Conservation (phyloP, 2,329 filamentous ascomycete genomes). For the Penicillium palitans region DNA sequence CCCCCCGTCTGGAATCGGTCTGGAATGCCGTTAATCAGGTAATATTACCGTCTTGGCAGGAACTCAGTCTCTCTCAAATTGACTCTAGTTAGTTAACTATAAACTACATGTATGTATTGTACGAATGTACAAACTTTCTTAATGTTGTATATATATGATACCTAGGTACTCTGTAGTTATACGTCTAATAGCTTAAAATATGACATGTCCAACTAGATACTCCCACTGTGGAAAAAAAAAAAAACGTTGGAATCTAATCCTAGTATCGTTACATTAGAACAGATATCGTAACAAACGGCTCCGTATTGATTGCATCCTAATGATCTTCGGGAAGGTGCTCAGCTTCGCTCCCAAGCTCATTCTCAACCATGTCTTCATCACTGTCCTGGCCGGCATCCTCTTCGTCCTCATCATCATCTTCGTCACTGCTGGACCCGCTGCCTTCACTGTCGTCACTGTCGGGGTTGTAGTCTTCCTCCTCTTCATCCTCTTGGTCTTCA, state of each 20-base stretch:
- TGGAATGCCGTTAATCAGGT: conserved; percentile 27
- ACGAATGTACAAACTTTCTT: not conserved
- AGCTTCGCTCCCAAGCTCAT: conserved; percentile 48
- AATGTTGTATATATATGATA: not conserved
- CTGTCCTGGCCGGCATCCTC: conserved; percentile 31
- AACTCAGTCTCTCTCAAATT: not conserved
- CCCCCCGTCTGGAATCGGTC: conserved; percentile 18
- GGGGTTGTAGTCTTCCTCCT: conserved; percentile 54
- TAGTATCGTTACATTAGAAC: conserved; percentile 1
- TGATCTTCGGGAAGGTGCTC: conserved; percentile 41
- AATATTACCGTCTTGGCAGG: conserved; percentile 26
- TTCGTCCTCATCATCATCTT: conserved; percentile 36
- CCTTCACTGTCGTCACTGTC: conserved; percentile 53
- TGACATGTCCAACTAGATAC: conserved; percentile 27
- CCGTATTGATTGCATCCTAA: conserved; percentile 11
- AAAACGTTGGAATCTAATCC: not conserved
- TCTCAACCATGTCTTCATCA: conserved; percentile 36
- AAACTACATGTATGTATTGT: conserved; percentile 1
- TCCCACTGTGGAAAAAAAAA: no score
- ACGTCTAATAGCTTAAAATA: conserved; percentile 3
- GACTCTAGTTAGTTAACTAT: not conserved
- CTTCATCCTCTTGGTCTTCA: conserved; percentile 50
- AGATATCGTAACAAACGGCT: not conserved
- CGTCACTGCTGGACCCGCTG: conserved; percentile 47
- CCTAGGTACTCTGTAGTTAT: not conserved